phyloP scores from a whole-genome alignment of 371 early-diverging fungal genomes.

The Apophysomyces sp. region DNA sequence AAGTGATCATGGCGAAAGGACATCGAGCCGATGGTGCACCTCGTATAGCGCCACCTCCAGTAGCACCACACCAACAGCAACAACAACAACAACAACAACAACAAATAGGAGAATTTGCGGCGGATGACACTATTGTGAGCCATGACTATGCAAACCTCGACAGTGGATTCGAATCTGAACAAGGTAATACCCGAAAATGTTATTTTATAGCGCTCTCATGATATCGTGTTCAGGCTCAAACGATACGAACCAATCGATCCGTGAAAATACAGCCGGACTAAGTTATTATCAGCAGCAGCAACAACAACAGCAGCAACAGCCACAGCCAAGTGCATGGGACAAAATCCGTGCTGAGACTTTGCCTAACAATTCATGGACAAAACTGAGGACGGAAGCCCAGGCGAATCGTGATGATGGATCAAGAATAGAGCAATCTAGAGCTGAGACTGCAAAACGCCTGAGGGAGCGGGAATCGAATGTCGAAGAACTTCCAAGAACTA shows the following conservation, averaged over 20 bases:
- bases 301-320: constrained; percentile 12
- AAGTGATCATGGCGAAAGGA: constrained; percentile 14
- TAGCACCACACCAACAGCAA: constrained; percentile 1
- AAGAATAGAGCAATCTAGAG: constrained; percentile 17
- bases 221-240: not conserved
- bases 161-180: constrained; percentile 14
- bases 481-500: constrained; percentile 41
- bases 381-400: constrained; percentile 35
- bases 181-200: not conserved
- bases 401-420: constrained; percentile 17
- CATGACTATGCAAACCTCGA: constrained; percentile 10
- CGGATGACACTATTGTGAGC: not conserved
- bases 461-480: constrained; percentile 16
- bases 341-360: constrained; percentile 38
- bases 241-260: not conserved
- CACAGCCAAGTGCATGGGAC: constrained; percentile 40
- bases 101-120: not conserved
- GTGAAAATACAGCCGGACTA: not conserved
- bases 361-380: constrained; percentile 45
- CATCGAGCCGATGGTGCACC: constrained; percentile 10
- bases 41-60: constrained; percentile 3
- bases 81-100: constrained; percentile 2
- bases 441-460: constrained; percentile 17
- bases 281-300: constrained; percentile 2
- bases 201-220: not conserved